phyloP scores from a whole-genome alignment of 441 rosid genomes.

The Syzygium syzygioides region DNA sequence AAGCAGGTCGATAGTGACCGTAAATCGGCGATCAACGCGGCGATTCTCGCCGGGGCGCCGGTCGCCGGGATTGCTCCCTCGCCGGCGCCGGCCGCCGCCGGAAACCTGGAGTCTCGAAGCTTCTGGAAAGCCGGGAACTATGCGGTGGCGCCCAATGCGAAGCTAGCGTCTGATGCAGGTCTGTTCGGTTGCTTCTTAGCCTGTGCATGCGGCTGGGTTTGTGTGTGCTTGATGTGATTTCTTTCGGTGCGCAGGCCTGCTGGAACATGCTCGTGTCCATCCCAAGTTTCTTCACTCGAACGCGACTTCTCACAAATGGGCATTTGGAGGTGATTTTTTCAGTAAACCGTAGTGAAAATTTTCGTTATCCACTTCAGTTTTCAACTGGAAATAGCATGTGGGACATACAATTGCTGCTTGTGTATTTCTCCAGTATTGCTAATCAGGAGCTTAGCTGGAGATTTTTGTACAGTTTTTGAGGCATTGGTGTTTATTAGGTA shows the following conservation, averaged over 20 bases:
- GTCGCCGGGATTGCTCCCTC: constrained; percentile 5
- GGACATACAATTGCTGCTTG: neutral
- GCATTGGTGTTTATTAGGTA: neutral
- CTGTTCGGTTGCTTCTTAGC: neutral
- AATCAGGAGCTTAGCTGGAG: neutral
- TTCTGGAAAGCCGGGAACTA: constrained; percentile 87
- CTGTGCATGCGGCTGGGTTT: neutral
- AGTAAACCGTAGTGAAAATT: neutral
- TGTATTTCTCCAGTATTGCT: neutral
- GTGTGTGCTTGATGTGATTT: neutral
- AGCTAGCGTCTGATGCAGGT: constrained; percentile 28
- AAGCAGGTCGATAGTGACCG: neutral
- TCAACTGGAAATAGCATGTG: neutral
- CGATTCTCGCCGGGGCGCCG: constrained; percentile 1
- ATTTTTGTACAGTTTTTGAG: neutral
- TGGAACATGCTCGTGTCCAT: constrained; percentile 91
- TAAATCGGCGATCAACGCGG: constrained; percentile 1
- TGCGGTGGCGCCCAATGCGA: constrained; percentile 18
- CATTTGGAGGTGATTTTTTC: constrained; percentile 67
- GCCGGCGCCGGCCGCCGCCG: constrained; percentile 11
- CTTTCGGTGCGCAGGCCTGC: constrained; percentile 24
- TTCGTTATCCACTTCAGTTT: neutral
- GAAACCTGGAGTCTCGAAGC: constrained; percentile 43
- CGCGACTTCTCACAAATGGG: constrained; percentile 99
- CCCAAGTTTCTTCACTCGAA: constrained; percentile 95